Evolutionary conservation across 495 filamentous ascomycete genomes (phyloP).

Genomic region (Penicillium tannophilum): DNA sequence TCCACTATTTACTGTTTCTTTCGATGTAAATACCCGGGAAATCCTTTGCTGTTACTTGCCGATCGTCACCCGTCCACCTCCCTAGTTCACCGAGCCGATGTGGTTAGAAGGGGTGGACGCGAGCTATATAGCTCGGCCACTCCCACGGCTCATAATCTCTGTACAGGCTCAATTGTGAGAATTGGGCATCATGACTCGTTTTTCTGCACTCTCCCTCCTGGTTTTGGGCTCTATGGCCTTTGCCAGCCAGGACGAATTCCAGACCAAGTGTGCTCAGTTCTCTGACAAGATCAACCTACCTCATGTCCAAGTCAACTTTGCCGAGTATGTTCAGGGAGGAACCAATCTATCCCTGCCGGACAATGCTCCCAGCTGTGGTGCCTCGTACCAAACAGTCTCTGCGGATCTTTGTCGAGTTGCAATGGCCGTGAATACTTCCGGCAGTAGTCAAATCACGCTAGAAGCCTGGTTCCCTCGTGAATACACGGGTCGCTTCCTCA

Average conservation of each 20-base stretch:
- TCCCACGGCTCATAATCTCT: not conserved
- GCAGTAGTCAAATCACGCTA: slow-evolving; percentile 53
- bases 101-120: not conserved
- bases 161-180: not conserved
- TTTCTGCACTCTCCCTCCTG: slow-evolving; percentile 22
- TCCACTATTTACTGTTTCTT: slow-evolving; percentile 4
- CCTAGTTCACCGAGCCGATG: not conserved
- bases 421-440: slow-evolving; percentile 57
- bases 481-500: slow-evolving; percentile 54
- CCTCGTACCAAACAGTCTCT: slow-evolving; percentile 42
- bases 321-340: slow-evolving; percentile 45
- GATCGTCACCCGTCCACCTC: slow-evolving; percentile 3
- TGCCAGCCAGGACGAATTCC: slow-evolving; percentile 35
- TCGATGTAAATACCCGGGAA: slow-evolving; percentile 9
- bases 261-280: slow-evolving; percentile 34
- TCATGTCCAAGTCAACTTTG: slow-evolving; percentile 41
- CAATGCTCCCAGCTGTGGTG: slow-evolving; percentile 45
- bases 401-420: slow-evolving; percentile 59
- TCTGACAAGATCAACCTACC: slow-evolving; percentile 36
- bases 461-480: slow-evolving; percentile 61
- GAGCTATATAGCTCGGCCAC: slow-evolving; percentile 10
- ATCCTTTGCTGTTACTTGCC: slow-evolving; percentile 14
- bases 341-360: slow-evolving; percentile 53
- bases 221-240: slow-evolving; percentile 27
- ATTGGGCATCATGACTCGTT: slow-evolving; percentile 19